phyloP scores from a whole-genome alignment of 495 filamentous ascomycete species.

The Glonium stellatum region DNA sequence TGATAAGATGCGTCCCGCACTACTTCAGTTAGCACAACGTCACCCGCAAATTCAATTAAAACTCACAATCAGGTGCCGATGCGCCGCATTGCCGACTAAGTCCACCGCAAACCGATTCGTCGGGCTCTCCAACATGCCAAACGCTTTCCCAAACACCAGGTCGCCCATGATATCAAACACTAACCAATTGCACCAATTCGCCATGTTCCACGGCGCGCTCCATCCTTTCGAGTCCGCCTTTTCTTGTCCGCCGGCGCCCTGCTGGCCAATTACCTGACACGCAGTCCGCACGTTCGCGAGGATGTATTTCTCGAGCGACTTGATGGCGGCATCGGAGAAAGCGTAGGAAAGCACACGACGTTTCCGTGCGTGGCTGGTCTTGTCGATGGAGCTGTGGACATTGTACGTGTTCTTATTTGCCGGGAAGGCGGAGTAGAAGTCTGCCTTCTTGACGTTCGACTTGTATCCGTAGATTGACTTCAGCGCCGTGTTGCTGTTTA shows the following conservation, averaged over 20 bases:
- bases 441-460: conserved; percentile 55
- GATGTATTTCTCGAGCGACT: conserved; percentile 53
- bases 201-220: conserved; percentile 41
- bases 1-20: conserved; percentile 54
- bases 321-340: conserved; percentile 53
- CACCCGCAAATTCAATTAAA: neutral
- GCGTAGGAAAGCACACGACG: conserved; percentile 56
- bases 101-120: conserved; percentile 54
- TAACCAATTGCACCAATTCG: conserved; percentile 58
- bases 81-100: conserved; percentile 44
- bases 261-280: conserved; percentile 14
- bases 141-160: conserved; percentile 62
- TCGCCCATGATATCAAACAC: conserved; percentile 70
- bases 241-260: neutral
- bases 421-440: conserved; percentile 60
- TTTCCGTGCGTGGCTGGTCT: conserved; percentile 54
- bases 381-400: conserved; percentile 56
- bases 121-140: conserved; percentile 59
- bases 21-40: conserved; percentile 16
- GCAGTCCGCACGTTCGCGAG: conserved; percentile 34
- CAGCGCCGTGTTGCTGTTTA: conserved; percentile 51
- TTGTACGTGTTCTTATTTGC: conserved; percentile 47
- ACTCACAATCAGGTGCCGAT: conserved; percentile 40
- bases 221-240: conserved; percentile 12
- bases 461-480: conserved; percentile 56